Evolutionary conservation across 495 filamentous ascomycete species (phyloP), one percentile per base, ranked within the genome.

Genomic region (Talaromyces borbonicus): DNA sequence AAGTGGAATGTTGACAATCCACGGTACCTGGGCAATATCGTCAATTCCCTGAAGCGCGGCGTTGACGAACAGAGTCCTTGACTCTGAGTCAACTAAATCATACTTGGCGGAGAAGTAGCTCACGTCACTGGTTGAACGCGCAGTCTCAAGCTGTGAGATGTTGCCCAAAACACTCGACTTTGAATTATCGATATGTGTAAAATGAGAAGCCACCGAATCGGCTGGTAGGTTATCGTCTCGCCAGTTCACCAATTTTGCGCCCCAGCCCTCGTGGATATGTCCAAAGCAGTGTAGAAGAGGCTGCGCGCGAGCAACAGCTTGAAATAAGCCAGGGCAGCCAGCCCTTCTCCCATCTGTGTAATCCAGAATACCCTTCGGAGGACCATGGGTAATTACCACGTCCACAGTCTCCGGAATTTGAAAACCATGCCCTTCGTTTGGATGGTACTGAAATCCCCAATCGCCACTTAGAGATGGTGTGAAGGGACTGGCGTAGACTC

Each of bases 181-280:
- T 23, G 54, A 57, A 50, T 71, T 67, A 43, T 71, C 65, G 30
- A 75, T 78, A 58, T 64, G 62, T 8, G 56, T 67, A 22, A 66
- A 56, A 53, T 70, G 60, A 14, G 63, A 73, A 14, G 66, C 65
- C 33, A 25, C 57, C 6, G 59, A 42, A 22, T 49, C 59, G 18
- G 53, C 41, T 15, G 53, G 2, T 12, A n/a, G 4, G 16, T 38
- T n/a, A n/a, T n/a, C 56, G 20, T 56, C 52, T 12, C 62, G 55
- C 79, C 81, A 85, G 1, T 56, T 61, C 2, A 85, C 71, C 14
- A 78, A 23, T 42, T 76, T 77, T 0, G 72, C 79, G 5, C 81
- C 83, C 79, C 79, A 84, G 0, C 65, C 72, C 54, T 82, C 77
- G 51, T 85, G 83, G 23, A 87, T 84, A 56, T 87, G 83, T 4